These are phyloP conservation scores for Eimeria acervulina DNA, from an alignment of 169 alveolate genomes.

Conservation along the genomic window DNA sequence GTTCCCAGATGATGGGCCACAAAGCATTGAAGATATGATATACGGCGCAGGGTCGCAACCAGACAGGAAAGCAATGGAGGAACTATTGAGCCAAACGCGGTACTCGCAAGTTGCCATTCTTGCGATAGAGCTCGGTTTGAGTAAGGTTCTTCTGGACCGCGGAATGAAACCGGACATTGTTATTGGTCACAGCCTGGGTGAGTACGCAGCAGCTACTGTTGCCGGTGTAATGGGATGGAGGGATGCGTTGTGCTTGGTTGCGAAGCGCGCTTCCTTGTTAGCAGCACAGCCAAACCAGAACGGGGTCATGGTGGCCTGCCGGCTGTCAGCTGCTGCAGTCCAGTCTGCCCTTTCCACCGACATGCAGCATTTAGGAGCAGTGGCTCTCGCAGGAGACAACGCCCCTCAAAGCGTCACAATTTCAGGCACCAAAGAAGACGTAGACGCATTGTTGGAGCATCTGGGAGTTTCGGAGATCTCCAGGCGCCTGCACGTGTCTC, in stretches of 20 bases:
- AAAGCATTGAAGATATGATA: neutral
- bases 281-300: neutral
- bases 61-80: neutral
- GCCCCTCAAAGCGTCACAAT: slow-evolving; percentile 87
- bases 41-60: neutral
- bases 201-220: slow-evolving; percentile 88
- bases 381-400: slow-evolving; percentile 85
- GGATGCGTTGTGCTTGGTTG: slow-evolving; percentile 75
- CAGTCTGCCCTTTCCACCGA: slow-evolving; percentile 34
- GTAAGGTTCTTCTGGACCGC: slow-evolving; percentile 82
- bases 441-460: slow-evolving; percentile 52
- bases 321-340: slow-evolving; percentile 45
- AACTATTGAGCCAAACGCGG: neutral
- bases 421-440: slow-evolving; percentile 85
- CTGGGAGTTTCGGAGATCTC: slow-evolving; percentile 65
- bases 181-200: slow-evolving; percentile 89
- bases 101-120: slow-evolving; percentile 86
- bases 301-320: slow-evolving; percentile 82
- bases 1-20: neutral
- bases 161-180: slow-evolving; percentile 88
- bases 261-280: slow-evolving; percentile 52
- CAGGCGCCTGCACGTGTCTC: slow-evolving; percentile 71
- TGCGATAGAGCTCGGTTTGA: slow-evolving; percentile 85
- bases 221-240: slow-evolving; percentile 84
- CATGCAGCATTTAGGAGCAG: slow-evolving; percentile 52